A percentile compares a stretch with the other conserved stretches of the same genome.
Conservation (phyloP, 208 protist species). For the Trypanosoma platydactyli region DNA sequence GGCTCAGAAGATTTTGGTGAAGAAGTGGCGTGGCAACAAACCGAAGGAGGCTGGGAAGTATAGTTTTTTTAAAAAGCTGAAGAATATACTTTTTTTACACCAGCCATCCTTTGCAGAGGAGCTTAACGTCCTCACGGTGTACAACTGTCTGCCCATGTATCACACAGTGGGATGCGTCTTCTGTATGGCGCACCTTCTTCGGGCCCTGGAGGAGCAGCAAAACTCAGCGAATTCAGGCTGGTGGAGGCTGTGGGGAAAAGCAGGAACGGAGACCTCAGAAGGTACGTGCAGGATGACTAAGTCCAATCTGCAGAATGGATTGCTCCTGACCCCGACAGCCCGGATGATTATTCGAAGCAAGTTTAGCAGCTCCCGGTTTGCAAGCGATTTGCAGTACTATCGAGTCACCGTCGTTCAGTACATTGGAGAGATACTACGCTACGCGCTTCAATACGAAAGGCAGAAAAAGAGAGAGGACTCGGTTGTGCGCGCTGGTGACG, state of each 20-base stretch:
- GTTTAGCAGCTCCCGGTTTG: constrained; percentile 70
- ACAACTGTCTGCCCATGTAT: constrained; percentile 85
- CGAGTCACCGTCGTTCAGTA: constrained; percentile 85
- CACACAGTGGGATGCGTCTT: constrained; percentile 74
- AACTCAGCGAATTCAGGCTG: not conserved
- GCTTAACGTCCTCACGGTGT: constrained; percentile 49
- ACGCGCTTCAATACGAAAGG: constrained; percentile 56
- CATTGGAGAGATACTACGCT: constrained; percentile 91
- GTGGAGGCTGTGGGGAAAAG: too few relatives aligned
- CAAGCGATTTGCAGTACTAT: constrained; percentile 60
- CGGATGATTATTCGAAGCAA: constrained; percentile 71
- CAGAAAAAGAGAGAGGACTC: not conserved
- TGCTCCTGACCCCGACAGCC: constrained; percentile 27
- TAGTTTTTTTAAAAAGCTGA: constrained; percentile 7
- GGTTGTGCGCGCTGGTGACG: not conserved
- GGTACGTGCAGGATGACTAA: constrained; percentile 1
- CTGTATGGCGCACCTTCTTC: constrained; percentile 61
- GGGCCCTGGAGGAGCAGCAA: constrained; percentile 59
- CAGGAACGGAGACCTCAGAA: constrained; percentile 15
- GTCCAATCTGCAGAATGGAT: not conserved
- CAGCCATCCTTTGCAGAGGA: constrained; percentile 21
- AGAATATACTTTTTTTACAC: constrained; percentile 23
- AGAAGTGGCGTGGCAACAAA: constrained; percentile 25
- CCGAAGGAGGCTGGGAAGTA: not conserved
- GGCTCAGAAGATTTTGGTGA: constrained; percentile 31